A percentile compares a stretch with the other conserved stretches of the same genome.
phyloP scores from a whole-genome alignment of 164 flowering plant species.

The Vitis riparia region DNA sequence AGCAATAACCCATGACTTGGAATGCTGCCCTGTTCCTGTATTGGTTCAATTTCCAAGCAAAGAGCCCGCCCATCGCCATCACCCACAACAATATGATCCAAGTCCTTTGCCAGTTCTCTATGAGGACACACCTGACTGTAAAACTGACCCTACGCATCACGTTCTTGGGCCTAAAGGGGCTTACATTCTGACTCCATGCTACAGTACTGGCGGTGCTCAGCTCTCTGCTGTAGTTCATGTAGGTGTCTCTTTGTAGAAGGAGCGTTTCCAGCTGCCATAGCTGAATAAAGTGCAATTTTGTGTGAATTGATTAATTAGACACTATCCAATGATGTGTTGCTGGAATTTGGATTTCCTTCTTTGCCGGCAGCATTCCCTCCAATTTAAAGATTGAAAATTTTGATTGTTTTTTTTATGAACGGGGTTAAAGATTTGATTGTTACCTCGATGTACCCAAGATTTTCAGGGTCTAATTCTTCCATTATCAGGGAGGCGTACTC shows the following conservation, averaged over 20 bases:
- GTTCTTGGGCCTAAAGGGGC: conserved; percentile 32
- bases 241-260: conserved; percentile 72
- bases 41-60: conserved; percentile 78
- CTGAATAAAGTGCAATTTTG: conserved; percentile 34
- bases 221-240: conserved; percentile 86
- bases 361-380: too few relatives aligned
- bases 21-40: conserved; percentile 69
- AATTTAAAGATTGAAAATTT: too few relatives aligned
- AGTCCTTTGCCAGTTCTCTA: conserved; percentile 84
- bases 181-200: conserved; percentile 51
- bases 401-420: too few relatives aligned
- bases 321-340: too few relatives aligned
- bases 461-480: conserved; percentile 97
- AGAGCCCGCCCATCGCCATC: conserved; percentile 54
- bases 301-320: too few relatives aligned
- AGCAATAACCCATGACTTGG: conserved; percentile 85
- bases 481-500: conserved; percentile 90
- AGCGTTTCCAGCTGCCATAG: conserved; percentile 92
- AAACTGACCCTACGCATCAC: conserved; percentile 27
- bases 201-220: conserved; percentile 60
- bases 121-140: conserved; percentile 30
- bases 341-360: too few relatives aligned
- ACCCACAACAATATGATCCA: conserved; percentile 80
- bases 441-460: conserved; percentile 93
- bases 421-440: neutral